phyloP scores from a whole-genome alignment of 2,329 filamentous ascomycete genomes.

The Aspergillus novoparasiticus region DNA sequence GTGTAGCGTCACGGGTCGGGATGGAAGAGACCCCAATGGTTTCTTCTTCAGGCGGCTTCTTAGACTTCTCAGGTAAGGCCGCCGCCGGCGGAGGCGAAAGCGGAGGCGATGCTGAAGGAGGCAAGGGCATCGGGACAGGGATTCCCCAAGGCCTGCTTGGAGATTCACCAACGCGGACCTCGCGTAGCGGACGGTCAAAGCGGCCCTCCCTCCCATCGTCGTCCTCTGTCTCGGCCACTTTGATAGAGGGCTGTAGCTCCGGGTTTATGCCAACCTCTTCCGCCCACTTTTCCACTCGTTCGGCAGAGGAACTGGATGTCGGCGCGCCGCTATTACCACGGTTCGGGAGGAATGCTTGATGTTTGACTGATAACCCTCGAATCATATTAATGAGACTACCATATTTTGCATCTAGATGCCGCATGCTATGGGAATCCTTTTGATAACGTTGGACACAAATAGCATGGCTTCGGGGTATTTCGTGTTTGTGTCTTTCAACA shows the following conservation, averaged over 20 bases:
- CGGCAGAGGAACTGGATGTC: slow-evolving; percentile 55
- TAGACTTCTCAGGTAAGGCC: slow-evolving; percentile 21
- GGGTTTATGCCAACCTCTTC: slow-evolving; percentile 68
- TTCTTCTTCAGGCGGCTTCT: slow-evolving; percentile 14
- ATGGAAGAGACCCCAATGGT: slow-evolving; percentile 17
- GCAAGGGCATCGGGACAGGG: slow-evolving; percentile 63
- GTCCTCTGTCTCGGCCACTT: slow-evolving; percentile 47
- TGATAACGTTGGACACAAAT: slow-evolving; percentile 90
- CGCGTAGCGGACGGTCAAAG: slow-evolving; percentile 83
- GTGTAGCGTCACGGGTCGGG: slow-evolving; percentile 13
- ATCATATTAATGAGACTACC: slow-evolving; percentile 94
- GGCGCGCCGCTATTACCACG: slow-evolving; percentile 32
- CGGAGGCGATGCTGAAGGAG: slow-evolving; percentile 36
- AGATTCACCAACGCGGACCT: slow-evolving; percentile 90
- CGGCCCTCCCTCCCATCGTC: slow-evolving; percentile 66
- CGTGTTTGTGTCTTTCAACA: slow-evolving; percentile 93
- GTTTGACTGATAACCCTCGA: slow-evolving; percentile 80
- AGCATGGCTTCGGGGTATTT: slow-evolving; percentile 89
- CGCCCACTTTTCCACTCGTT: slow-evolving; percentile 84
- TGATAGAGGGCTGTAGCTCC: slow-evolving; percentile 39
- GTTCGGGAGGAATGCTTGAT: slow-evolving; percentile 80
- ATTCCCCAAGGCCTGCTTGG: slow-evolving; percentile 94
- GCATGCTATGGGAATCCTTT: slow-evolving; percentile 80
- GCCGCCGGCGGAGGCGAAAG: slow-evolving; percentile 26
- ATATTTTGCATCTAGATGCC: slow-evolving; percentile 91